A percentile compares a stretch with the other conserved stretches of the same genome.
Conservation (phyloP, 1,284 basidiomycete genomes). For the Fomes fomentarius region DNA sequence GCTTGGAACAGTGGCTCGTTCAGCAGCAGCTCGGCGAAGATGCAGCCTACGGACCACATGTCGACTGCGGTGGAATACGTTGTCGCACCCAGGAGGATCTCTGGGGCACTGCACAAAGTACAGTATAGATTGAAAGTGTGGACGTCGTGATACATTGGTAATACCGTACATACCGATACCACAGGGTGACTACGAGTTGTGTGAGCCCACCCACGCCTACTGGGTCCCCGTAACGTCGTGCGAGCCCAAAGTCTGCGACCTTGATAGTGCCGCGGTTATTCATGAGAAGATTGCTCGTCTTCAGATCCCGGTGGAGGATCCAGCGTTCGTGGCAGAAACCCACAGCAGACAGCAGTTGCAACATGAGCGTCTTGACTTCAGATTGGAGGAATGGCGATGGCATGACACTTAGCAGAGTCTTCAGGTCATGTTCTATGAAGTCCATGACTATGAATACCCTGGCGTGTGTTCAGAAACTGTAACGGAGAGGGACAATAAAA, state of each 20-base stretch:
- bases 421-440: conserved; percentile 99
- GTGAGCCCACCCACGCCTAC: conserved; percentile 93
- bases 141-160: conserved; percentile 14
- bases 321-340: conserved; percentile 93
- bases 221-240: conserved; percentile 94
- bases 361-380: conserved; percentile 96
- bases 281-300: conserved; percentile 98
- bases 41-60: conserved; percentile 99
- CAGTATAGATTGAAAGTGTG: conserved; percentile 20
- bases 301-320: conserved; percentile 98
- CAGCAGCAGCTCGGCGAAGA: conserved; percentile 94
- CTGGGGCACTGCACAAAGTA: conserved; percentile 74
- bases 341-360: conserved; percentile 93
- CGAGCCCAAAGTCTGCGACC: conserved; percentile 98
- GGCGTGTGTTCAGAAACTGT: conserved; percentile 20
- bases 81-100: conserved; percentile 90
- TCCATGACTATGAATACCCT: conserved; percentile 99
- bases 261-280: conserved; percentile 99
- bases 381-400: conserved; percentile 94
- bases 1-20: conserved; percentile 96
- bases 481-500: too few relatives aligned
- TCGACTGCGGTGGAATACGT: conserved; percentile 97
- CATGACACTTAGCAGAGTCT: conserved; percentile 93
- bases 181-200: conserved; percentile 95
- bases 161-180: conserved; percentile 83